These are phyloP conservation scores for Amanita inopinata DNA, from an alignment of 768 basidiomycete genomes.

Conservation along the genomic window DNA sequence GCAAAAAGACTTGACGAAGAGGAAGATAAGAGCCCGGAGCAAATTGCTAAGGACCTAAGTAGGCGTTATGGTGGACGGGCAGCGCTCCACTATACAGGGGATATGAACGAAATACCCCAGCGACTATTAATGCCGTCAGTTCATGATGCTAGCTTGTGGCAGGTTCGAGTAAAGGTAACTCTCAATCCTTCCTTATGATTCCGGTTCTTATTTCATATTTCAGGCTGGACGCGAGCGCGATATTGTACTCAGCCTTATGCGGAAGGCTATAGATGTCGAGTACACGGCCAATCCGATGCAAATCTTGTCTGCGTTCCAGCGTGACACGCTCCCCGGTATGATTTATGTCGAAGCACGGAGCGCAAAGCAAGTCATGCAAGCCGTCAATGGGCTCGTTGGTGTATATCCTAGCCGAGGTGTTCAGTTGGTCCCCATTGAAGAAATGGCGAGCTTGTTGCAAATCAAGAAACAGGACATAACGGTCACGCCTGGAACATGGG, in stretches of 20 bases:
- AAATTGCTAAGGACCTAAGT: conserved; percentile 74
- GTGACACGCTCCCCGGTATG: conserved; percentile 91
- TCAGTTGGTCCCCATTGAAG: conserved; percentile 85
- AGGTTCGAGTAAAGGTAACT: conserved; percentile 82
- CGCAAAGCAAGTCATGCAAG: conserved; percentile 75
- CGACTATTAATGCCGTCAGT: conserved; percentile 93
- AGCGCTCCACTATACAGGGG: conserved; percentile 73
- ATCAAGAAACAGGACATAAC: conserved; percentile 92
- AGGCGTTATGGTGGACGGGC: conserved; percentile 65
- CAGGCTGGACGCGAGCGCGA: conserved; percentile 90
- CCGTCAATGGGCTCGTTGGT: conserved; percentile 86
- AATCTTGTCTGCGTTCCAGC: conserved; percentile 92
- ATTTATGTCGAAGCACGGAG: conserved; percentile 94
- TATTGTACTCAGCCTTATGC: conserved; percentile 89
- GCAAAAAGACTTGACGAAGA: conserved; percentile 57
- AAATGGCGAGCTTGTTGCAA: conserved; percentile 93
- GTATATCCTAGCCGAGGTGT: conserved; percentile 80
- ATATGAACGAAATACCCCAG: conserved; percentile 91
- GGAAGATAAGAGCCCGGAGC: conserved; percentile 70
- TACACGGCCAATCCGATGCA: conserved; percentile 66
- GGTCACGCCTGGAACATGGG: conserved; percentile 84
- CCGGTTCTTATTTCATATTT: background rate
- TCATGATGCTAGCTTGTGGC: conserved; percentile 93
- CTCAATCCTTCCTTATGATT: background rate
- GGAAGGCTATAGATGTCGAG: conserved; percentile 82